Evolutionary conservation across 495 filamentous ascomycete genomes (phyloP).

Genomic region (Penicillium taxi): DNA sequence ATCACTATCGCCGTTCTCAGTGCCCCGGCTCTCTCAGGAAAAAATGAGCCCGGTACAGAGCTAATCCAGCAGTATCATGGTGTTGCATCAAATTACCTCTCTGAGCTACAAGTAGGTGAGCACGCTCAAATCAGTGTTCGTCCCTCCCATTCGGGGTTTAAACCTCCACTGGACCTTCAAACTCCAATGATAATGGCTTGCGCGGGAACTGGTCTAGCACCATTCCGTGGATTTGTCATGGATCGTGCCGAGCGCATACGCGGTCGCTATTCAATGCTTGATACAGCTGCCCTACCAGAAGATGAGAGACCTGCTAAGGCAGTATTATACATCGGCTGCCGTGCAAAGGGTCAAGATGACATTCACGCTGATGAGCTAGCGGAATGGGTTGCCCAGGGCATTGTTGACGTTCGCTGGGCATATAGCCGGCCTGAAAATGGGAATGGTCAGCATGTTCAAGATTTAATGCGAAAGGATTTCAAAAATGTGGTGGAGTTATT

Average conservation of each 20-base stretch:
- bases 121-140: slow-evolving; percentile 54
- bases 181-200: slow-evolving; percentile 62
- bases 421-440: slow-evolving; percentile 39
- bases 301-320: slow-evolving; percentile 44
- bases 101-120: slow-evolving; percentile 49
- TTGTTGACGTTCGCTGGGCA: slow-evolving; percentile 49
- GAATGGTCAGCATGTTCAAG: slow-evolving; percentile 51
- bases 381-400: slow-evolving; percentile 50
- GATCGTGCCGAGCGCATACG: slow-evolving; percentile 52
- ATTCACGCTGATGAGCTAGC: slow-evolving; percentile 54
- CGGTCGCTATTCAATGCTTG: slow-evolving; percentile 30
- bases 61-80: slow-evolving; percentile 38
- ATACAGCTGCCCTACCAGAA: slow-evolving; percentile 7
- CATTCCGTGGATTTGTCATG: slow-evolving; percentile 64
- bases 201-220: slow-evolving; percentile 52
- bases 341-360: slow-evolving; percentile 47
- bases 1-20: slow-evolving; percentile 62
- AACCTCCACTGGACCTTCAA: slow-evolving; percentile 50
- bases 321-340: slow-evolving; percentile 58
- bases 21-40: slow-evolving; percentile 40
- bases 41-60: slow-evolving; percentile 24
- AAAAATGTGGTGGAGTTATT: slow-evolving; percentile 47
- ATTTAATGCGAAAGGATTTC: slow-evolving; percentile 47
- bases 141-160: slow-evolving; percentile 53
- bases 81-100: slow-evolving; percentile 54